Percentiles rank a stretch among this genome's conserved stretches.
phyloP scores from a whole-genome alignment of 257 asterid genomes.

The Scutellaria barbata region DNA sequence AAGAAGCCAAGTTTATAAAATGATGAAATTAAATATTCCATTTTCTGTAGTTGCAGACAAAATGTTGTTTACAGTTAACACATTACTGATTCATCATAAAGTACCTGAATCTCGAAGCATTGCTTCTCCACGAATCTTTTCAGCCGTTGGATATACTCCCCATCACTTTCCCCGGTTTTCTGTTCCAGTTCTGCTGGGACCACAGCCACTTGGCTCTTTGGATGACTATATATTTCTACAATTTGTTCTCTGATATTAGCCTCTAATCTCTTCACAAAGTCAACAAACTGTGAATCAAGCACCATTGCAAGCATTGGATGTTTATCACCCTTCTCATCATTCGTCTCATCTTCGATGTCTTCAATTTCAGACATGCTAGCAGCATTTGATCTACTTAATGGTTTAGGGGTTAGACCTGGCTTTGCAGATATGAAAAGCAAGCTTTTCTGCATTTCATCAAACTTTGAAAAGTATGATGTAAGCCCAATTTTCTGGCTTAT shows the following conservation, averaged over 20 bases:
- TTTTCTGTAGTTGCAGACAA: too few relatives aligned
- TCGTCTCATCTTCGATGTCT: slow-evolving; percentile 63
- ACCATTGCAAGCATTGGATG: slow-evolving; percentile 74
- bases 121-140: slow-evolving; percentile 81
- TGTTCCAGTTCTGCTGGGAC: slow-evolving; percentile 86
- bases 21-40: too few relatives aligned
- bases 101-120: slow-evolving; percentile 95
- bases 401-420: slow-evolving; percentile 60
- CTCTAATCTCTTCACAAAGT: slow-evolving; percentile 66
- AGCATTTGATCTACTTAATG: slow-evolving; percentile 77
- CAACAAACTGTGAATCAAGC: slow-evolving; percentile 73
- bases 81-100: not conserved
- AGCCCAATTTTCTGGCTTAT: slow-evolving; percentile 84
- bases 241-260: slow-evolving; percentile 71
- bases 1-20: not conserved
- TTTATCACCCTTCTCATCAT: slow-evolving; percentile 59
- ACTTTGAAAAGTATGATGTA: slow-evolving; percentile 69
- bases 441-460: slow-evolving; percentile 83
- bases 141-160: slow-evolving; percentile 76
- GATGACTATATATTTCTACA: slow-evolving; percentile 74
- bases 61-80: too few relatives aligned
- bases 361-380: slow-evolving; percentile 91
- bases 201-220: slow-evolving; percentile 84
- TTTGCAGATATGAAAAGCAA: slow-evolving; percentile 67
- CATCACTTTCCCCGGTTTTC: slow-evolving; percentile 66